Evolutionary conservation across 177 flowering plant species (phyloP).

Genomic region (Vitis hybrid): DNA sequence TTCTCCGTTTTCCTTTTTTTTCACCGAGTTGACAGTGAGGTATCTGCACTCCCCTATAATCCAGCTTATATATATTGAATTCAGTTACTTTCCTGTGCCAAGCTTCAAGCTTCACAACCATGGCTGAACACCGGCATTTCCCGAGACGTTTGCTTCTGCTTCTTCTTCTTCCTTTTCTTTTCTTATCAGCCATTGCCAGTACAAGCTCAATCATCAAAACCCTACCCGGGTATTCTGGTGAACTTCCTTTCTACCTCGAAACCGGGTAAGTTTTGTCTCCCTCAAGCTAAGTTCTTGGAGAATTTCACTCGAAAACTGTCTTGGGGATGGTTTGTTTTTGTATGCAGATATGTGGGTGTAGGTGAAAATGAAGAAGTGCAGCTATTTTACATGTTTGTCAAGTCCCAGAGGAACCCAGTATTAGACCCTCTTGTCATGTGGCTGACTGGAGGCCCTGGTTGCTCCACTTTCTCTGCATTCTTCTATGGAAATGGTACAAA

Average conservation of each 20-base stretch:
- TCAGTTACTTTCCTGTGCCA: too few relatives aligned
- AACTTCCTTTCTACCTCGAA: conserved; percentile 5
- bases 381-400: conserved; percentile 19
- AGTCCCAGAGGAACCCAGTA: conserved; percentile 11
- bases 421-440: conserved; percentile 14
- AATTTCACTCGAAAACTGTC: background rate
- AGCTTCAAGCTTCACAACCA: too few relatives aligned
- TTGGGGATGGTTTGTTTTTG: background rate
- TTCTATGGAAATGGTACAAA: background rate
- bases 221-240: conserved; percentile 1
- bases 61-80: too few relatives aligned
- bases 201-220: background rate
- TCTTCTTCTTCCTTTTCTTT: too few relatives aligned
- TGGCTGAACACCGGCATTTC: too few relatives aligned
- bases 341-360: conserved; percentile 13
- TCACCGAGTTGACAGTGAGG: too few relatives aligned
- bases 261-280: background rate
- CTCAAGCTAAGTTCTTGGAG: background rate
- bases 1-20: too few relatives aligned
- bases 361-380: conserved; percentile 14
- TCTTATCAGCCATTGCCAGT: too few relatives aligned
- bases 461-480: conserved; percentile 11
- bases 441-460: conserved; percentile 24
- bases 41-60: too few relatives aligned
- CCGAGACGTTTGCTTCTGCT: too few relatives aligned